These are phyloP conservation scores for Rhizopogon vulgaris DNA, from an alignment of 768 basidiomycete genomes.

Conservation along the genomic window DNA sequence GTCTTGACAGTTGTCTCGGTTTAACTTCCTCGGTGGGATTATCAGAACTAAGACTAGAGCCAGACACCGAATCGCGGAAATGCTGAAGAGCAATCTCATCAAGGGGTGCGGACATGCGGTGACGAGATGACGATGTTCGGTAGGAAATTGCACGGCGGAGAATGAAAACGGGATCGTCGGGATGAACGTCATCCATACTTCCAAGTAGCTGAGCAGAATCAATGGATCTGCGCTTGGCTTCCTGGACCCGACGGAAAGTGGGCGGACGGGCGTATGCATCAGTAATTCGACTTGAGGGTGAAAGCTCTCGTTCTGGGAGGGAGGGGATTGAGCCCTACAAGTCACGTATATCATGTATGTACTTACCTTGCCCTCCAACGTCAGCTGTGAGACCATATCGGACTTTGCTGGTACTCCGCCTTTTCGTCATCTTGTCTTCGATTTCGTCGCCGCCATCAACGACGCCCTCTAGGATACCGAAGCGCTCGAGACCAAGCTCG, in stretches of 20 bases:
- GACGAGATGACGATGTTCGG: slow-evolving; percentile 61
- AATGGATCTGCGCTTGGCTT: slow-evolving; percentile 78
- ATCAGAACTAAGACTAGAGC: slow-evolving; percentile 55
- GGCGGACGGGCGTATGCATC: slow-evolving; percentile 82
- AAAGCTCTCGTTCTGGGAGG: slow-evolving; percentile 71
- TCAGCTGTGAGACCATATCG: slow-evolving; percentile 74
- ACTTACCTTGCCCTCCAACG: slow-evolving; percentile 58
- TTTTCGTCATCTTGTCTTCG: slow-evolving; percentile 84
- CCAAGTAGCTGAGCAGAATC: slow-evolving; percentile 75
- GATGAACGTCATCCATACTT: slow-evolving; percentile 62
- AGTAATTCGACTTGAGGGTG: slow-evolving; percentile 75
- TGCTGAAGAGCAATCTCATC: slow-evolving; percentile 80
- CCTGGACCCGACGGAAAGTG: slow-evolving; percentile 51
- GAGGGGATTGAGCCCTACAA: slow-evolving; percentile 4
- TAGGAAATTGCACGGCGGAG: slow-evolving; percentile 79
- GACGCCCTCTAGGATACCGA: slow-evolving; percentile 95
- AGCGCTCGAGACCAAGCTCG: slow-evolving; percentile 85
- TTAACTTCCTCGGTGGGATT: slow-evolving; percentile 31
- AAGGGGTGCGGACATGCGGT: slow-evolving; percentile 68
- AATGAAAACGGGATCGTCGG: slow-evolving; percentile 86
- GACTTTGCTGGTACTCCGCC: slow-evolving; percentile 72
- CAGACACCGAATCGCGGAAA: slow-evolving; percentile 54
- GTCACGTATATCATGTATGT: neutral
- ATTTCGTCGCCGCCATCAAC: slow-evolving; percentile 98
- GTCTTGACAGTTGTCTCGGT: slow-evolving; percentile 48